Base-by-base conservation (phyloP, 2,329 filamentous ascomycete species). In the Clonostachys rhizophaga region DNA sequence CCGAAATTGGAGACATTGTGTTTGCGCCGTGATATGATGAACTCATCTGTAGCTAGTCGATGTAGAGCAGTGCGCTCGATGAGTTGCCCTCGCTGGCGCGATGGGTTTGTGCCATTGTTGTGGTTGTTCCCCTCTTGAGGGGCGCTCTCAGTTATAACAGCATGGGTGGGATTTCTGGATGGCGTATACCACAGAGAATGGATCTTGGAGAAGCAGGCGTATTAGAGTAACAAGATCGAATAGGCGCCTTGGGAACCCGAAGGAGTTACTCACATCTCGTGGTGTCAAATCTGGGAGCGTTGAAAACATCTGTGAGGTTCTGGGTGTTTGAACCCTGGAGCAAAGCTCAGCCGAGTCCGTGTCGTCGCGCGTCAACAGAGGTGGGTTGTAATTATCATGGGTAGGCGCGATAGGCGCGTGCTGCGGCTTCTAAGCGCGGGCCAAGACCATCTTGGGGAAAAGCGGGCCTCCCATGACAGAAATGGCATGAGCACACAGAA, bases 1-100 rank as follows among this genome's bases (percentile, higher is more conserved):
- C 94, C 94, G 61, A 95, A 96, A 58, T 91, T 88, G 43, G 87
- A 81, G 33, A 97, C 86, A 54, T 92, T 90, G 43, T 81, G 70
- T 59, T 91, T 90, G 42, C 92, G 89, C 9, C 86, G 79, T 47
- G 85, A 80, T 53, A 95, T 78, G 49, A 83, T 79, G 50, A 83
- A 78, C 69, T 97, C 94, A 62, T 96, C 92, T 40, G 81, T 71
- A 24, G 80, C 75, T 11, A 96, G 79, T 3, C 84, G 76, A 10
- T 86, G 79, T 5, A 96, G 81, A 3, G 79, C 75, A 24, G 84
- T 76, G 55, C 78, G 70, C 60, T 83, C 71, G 50, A 79, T 65
- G 48, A 76, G 54, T 52, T 76, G 71, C 47, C 71, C 64, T 58
- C 63, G 59, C 40, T 68, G 67, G 45, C 68, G 67, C 48, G 62